These are phyloP conservation scores for Eimeria falciformis DNA, from an alignment of 169 alveolate species.

Conservation along the genomic window DNA sequence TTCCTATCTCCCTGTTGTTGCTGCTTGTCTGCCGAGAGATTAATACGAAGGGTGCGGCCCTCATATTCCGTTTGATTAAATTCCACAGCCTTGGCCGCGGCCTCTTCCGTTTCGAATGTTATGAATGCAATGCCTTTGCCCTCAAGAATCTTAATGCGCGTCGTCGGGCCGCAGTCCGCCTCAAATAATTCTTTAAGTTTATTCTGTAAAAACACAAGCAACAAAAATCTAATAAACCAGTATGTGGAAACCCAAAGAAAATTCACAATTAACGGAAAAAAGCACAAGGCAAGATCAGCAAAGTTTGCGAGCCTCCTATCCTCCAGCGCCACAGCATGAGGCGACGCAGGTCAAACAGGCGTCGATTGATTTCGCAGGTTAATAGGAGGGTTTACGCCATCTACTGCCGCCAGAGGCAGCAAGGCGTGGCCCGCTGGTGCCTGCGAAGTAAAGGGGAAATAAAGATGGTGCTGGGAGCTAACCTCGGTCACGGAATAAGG, in stretches of 20 bases:
- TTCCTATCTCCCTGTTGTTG: constrained; percentile 79
- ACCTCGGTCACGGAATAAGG: constrained; percentile 91
- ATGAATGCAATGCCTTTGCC: constrained; percentile 93
- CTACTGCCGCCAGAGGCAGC: constrained; percentile 26
- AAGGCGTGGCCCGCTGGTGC: constrained; percentile 71
- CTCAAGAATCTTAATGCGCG: constrained; percentile 88
- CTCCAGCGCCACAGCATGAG: not conserved
- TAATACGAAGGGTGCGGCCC: constrained; percentile 89
- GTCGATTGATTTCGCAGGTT: constrained; percentile 9
- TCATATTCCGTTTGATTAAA: constrained; percentile 90
- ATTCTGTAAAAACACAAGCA: constrained; percentile 1
- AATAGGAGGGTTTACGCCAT: constrained; percentile 26
- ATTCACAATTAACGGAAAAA: not conserved
- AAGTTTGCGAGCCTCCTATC: constrained; percentile 50
- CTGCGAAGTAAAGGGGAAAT: constrained; percentile 6
- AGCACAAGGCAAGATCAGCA: not conserved
- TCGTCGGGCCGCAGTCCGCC: constrained; percentile 91
- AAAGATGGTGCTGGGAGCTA: too few species aligned
- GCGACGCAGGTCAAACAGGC: constrained; percentile 61
- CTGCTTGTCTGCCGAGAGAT: constrained; percentile 89
- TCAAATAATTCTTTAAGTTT: constrained; percentile 87
- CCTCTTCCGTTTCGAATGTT: constrained; percentile 89
- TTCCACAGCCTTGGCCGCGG: constrained; percentile 91
- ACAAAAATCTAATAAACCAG: not conserved
- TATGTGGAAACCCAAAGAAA: not conserved